Conservation (phyloP, 192 early-diverging fungal species). For the Piromyces sp. region DNA sequence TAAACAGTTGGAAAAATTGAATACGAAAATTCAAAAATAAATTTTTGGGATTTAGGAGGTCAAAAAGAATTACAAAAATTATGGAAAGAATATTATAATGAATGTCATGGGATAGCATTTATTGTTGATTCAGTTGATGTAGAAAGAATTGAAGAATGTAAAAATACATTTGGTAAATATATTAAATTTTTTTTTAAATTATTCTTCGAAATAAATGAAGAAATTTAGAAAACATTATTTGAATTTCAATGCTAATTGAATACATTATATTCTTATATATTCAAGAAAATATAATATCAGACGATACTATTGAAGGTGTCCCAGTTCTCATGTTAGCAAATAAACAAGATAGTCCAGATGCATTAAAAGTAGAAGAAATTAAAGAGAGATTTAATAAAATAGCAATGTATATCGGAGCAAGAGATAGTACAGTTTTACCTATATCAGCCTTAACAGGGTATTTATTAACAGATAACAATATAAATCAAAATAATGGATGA, state of each 20-base stretch:
- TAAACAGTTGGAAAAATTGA: conserved; percentile 66
- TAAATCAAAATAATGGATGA: background rate
- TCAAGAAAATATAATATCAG: conserved; percentile 65
- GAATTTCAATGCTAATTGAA: no score
- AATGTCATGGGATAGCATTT: conserved; percentile 86
- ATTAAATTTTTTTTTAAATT: no score
- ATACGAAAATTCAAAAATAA: conserved; percentile 46
- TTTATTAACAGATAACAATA: background rate
- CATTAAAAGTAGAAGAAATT: conserved; percentile 55
- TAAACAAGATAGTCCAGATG: conserved; percentile 69
- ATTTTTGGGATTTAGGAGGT: conserved; percentile 92
- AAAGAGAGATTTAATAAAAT: conserved; percentile 85
- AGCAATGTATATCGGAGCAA: conserved; percentile 59
- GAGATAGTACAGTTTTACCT: conserved; percentile 73
- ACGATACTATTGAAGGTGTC: conserved; percentile 56
- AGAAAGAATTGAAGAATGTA: conserved; percentile 65
- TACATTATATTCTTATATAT: no score
- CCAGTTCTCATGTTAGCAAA: conserved; percentile 88
- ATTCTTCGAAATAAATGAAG: no score
- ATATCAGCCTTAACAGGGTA: conserved; percentile 72
- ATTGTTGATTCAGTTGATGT: conserved; percentile 73
- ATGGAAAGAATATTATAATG: conserved; percentile 86
- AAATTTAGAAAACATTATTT: no score
- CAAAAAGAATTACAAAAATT: conserved; percentile 71
- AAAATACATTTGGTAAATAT: conserved; percentile 48